phyloP scores from a whole-genome alignment of 208 protist genomes.

The Acanthamoeba quina region DNA sequence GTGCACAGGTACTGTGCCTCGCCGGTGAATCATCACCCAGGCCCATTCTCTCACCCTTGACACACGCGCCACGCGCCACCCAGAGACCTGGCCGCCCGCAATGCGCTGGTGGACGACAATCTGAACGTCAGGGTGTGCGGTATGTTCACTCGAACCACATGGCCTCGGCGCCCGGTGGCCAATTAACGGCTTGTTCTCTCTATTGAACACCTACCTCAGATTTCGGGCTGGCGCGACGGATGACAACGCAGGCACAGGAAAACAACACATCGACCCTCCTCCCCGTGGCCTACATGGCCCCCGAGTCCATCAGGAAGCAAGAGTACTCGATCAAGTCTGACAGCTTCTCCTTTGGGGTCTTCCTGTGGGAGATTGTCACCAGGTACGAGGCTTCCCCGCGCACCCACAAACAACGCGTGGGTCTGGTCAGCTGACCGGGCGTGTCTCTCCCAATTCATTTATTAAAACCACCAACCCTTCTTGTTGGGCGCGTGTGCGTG shows the following conservation, averaged over 20 bases:
- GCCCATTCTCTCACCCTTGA: too few species aligned
- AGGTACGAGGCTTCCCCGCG: background rate
- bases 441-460: too few species aligned
- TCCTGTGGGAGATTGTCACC: slow-evolving; percentile 17
- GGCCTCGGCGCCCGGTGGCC: too few species aligned
- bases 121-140: slow-evolving; percentile 3
- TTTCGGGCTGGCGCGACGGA: background rate
- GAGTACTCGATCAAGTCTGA: slow-evolving; percentile 30
- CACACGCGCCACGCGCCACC: too few species aligned
- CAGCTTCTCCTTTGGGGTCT: background rate
- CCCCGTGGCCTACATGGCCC: slow-evolving; percentile 12
- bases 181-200: background rate
- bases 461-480: too few species aligned
- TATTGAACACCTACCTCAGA: background rate
- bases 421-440: too few species aligned
- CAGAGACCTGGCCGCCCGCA: background rate
- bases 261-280: background rate
- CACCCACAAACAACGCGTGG: too few species aligned
- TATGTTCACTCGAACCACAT: background rate
- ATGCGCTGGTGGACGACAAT: slow-evolving; percentile 1
- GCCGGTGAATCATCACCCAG: too few species aligned
- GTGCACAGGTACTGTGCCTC: background rate
- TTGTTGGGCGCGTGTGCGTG: too few species aligned
- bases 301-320: slow-evolving; percentile 1
- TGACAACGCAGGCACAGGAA: background rate